phyloP scores from a whole-genome alignment of 2,329 filamentous ascomycete genomes.

The Claviceps spartinae region DNA sequence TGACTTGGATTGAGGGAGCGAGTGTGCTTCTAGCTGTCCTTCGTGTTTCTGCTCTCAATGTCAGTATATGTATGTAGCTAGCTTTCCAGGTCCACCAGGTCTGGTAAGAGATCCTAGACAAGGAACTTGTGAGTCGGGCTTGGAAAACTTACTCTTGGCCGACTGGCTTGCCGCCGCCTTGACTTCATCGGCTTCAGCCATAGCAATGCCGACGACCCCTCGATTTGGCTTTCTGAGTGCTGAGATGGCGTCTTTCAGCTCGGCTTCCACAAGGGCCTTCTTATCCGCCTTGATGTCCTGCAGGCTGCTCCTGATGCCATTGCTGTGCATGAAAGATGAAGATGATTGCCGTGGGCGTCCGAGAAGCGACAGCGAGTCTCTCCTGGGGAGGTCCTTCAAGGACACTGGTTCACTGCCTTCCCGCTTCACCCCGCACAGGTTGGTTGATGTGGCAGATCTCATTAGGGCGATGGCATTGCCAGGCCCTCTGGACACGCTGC shows the following conservation, averaged over 20 bases:
- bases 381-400: constrained; percentile 34
- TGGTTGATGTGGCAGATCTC: constrained; percentile 53
- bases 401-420: constrained; percentile 50
- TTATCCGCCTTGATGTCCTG: constrained; percentile 47
- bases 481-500: constrained; percentile 43
- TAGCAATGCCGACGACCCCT: constrained; percentile 50
- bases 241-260: constrained; percentile 61
- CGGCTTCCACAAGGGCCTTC: constrained; percentile 53
- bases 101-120: not conserved
- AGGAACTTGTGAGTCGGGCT: not conserved
- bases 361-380: constrained; percentile 17
- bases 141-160: constrained; percentile 31
- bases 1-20: constrained; percentile 33
- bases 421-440: constrained; percentile 49
- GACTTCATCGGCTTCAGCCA: constrained; percentile 54
- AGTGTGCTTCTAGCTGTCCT: constrained; percentile 30
- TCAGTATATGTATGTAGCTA: constrained; percentile 14
- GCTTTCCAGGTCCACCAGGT: not conserved
- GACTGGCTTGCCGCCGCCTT: constrained; percentile 35
- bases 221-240: constrained; percentile 65
- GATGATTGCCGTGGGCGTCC: constrained; percentile 26
- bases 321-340: constrained; percentile 24
- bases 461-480: constrained; percentile 48
- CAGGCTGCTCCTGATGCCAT: constrained; percentile 34
- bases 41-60: constrained; percentile 30